Evolutionary conservation across 2,329 filamentous ascomycete genomes (phyloP).

Genomic region (Hypoxylon sp.): DNA sequence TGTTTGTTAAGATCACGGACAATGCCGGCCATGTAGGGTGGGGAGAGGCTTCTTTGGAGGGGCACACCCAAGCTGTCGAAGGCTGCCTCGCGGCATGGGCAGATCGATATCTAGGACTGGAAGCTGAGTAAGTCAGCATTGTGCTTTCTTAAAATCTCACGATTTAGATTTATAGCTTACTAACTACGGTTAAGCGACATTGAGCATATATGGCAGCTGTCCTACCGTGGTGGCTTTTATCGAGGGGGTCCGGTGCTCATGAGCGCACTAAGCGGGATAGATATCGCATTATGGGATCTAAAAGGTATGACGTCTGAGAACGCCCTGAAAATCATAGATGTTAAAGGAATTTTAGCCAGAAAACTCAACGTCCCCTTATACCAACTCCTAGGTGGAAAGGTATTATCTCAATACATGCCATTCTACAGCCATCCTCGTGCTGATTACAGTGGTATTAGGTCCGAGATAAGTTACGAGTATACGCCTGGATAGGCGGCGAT

Average conservation of each 20-base stretch:
- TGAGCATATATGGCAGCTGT: constrained; percentile 84
- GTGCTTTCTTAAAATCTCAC: not conserved
- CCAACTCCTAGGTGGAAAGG: constrained; percentile 79
- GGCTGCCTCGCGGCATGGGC: constrained; percentile 78
- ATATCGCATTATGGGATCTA: constrained; percentile 85
- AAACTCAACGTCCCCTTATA: constrained; percentile 76
- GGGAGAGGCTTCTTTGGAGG: constrained; percentile 82
- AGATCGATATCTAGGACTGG: constrained; percentile 73
- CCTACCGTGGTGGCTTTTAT: constrained; percentile 81
- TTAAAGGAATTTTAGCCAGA: constrained; percentile 54
- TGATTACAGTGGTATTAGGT: constrained; percentile 55
- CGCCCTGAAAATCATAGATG: not conserved
- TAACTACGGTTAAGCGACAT: constrained; percentile 70
- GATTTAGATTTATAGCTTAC: not conserved
- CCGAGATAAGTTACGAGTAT: constrained; percentile 77
- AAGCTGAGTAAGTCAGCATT: constrained; percentile 73
- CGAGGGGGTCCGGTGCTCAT: constrained; percentile 85
- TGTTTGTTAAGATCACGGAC: constrained; percentile 83
- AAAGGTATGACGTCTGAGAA: constrained; percentile 63
- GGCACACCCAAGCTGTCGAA: constrained; percentile 80
- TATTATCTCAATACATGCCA: not conserved
- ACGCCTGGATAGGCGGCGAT: constrained; percentile 85
- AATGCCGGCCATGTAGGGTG: constrained; percentile 75
- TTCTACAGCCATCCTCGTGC: not conserved
- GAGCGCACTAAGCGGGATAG: constrained; percentile 82